These are phyloP conservation scores for Acer yangbiense DNA, from an alignment of 345 rosid species.

Conservation along the genomic window DNA sequence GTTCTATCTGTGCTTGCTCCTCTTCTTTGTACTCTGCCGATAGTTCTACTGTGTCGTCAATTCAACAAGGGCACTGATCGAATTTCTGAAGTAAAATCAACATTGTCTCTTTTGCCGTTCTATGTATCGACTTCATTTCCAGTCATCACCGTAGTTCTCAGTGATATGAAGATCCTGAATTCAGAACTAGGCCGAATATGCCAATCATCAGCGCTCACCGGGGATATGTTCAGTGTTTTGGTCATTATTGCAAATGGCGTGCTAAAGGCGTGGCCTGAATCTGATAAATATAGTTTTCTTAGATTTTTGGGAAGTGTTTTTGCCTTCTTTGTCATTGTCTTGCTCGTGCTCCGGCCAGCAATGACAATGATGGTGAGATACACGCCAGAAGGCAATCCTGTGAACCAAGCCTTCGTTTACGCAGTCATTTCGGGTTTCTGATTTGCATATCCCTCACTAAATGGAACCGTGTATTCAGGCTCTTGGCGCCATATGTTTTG, in stretches of 20 bases:
- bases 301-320: background rate
- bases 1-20: slow-evolving; percentile 28
- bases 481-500: slow-evolving; percentile 15
- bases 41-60: background rate
- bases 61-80: too few species aligned
- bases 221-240: background rate
- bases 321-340: background rate
- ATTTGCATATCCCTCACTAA: background rate
- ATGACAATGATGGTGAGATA: background rate
- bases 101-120: slow-evolving; percentile 19
- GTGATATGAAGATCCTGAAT: slow-evolving; percentile 17
- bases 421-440: background rate
- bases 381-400: slow-evolving; percentile 12
- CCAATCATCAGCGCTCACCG: slow-evolving; percentile 14
- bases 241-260: fast-evolving
- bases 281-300: background rate
- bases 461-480: background rate
- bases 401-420: background rate
- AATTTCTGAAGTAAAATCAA: too few species aligned
- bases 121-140: slow-evolving; percentile 28
- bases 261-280: background rate
- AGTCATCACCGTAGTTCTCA: slow-evolving; percentile 43
- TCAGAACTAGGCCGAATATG: slow-evolving; percentile 29
- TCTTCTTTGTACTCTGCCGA: background rate
- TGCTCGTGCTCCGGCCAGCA: background rate